phyloP scores from a whole-genome alignment of 2,329 filamentous ascomycete genomes.

The Clonostachys byssicola region DNA sequence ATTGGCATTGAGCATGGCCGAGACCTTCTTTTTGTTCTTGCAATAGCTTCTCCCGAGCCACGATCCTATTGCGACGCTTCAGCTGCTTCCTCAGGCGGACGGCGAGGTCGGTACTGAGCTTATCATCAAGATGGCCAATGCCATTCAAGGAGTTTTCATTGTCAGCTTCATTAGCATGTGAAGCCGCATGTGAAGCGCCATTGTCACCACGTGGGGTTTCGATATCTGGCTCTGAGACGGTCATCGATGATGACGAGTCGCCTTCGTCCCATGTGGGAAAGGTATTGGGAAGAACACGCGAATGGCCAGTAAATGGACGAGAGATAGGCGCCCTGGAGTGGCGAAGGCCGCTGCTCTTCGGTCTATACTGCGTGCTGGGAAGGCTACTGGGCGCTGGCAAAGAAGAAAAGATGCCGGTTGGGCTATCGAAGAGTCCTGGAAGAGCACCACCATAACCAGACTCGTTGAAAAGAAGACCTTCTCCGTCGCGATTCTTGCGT shows the following conservation, averaged over 20 bases:
- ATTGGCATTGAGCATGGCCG: neutral
- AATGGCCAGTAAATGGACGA: neutral
- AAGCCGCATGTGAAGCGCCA: neutral
- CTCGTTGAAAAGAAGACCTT: conserved; percentile 17
- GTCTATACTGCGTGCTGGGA: no score
- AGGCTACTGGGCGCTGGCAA: no score
- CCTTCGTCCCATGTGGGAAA: neutral
- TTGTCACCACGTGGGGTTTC: neutral
- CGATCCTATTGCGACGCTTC: conserved; percentile 1
- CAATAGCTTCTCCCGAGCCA: neutral
- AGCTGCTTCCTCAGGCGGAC: conserved; percentile 1
- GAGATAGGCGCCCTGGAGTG: neutral
- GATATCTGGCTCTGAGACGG: conserved; percentile 3
- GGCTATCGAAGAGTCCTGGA: conserved; percentile 12
- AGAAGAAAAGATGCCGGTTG: no score
- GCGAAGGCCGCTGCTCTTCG: neutral
- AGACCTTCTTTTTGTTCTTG: neutral
- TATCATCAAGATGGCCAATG: neutral
- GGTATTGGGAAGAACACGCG: neutral
- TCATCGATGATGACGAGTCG: conserved; percentile 1
- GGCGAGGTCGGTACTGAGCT: conserved; percentile 2
- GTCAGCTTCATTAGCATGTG: neutral
- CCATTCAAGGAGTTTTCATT: no score
- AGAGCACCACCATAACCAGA: conserved; percentile 12
- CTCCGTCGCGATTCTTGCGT: conserved; percentile 6